Base-by-base conservation (phyloP, 2,329 filamentous ascomycete species). In the Mycocentrospora acerina region DNA sequence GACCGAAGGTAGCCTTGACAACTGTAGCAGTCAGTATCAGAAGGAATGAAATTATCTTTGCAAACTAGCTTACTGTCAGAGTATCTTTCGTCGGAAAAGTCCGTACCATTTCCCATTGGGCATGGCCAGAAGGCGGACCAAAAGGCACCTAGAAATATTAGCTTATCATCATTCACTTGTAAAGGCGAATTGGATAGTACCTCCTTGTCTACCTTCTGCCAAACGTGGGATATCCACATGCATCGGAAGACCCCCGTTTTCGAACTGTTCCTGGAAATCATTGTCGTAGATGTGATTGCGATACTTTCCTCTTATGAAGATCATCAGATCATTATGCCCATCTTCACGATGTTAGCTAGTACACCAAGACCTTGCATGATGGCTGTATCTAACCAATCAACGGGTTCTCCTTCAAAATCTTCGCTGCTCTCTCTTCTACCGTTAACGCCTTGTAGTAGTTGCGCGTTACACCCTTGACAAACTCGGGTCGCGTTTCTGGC, bases 101-200 rank as follows among this genome's bases (percentile, higher is more conserved):
- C 82, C 4, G 77, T 77, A 31, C 80, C 81, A 56, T 91, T 81
- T 18, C 58, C 59, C 10, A 41, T 16, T 0, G 90, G 90, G 59
- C 90, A 96, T 0, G 80, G 80, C 27, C 86, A 81, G 57, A 78
- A 97, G 8, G 93, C 88, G 61, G 85, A 90, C 91, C 90, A 96
- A 64, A 96, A 96, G n/a, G 87, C 83, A 38, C 90, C n/a, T n/a
- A n/a, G n/a, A n/a, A n/a, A n/a, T n/a, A n/a, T n/a, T n/a, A n/a
- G n/a, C n/a, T n/a, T n/a, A n/a, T n/a, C n/a, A n/a, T n/a, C n/a
- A n/a, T n/a, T n/a, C n/a, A n/a, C n/a, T n/a, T n/a, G n/a, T n/a
- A n/a, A 78, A 97, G 8, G 93, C 88, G 61, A 85, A 90, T 91
- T 90, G 96, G 64, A 96, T 96, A n/a, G 87, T 83, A 38, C 90